A percentile compares a stretch with the other conserved stretches of the same genome.
Conservation (phyloP, 345 rosid species). For the Gossypium raimondii region DNA sequence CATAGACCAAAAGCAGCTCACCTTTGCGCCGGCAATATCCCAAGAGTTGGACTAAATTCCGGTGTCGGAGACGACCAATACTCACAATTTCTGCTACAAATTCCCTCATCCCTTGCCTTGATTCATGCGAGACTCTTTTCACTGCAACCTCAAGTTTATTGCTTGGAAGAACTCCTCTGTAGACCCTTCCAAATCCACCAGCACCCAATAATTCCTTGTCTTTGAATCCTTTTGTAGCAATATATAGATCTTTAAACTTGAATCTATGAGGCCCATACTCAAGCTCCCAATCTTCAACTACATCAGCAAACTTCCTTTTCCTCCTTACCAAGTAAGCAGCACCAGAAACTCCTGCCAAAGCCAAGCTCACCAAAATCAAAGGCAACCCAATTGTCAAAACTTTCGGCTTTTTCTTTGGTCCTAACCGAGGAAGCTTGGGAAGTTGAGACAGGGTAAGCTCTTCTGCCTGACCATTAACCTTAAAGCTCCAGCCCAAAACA, state of each 20-base stretch:
- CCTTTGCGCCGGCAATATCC: slow-evolving; percentile 62
- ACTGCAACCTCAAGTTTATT: slow-evolving; percentile 50
- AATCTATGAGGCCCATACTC: slow-evolving; percentile 61
- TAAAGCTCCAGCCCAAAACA: slow-evolving; percentile 71
- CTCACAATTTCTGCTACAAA: slow-evolving; percentile 59
- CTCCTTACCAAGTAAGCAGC: slow-evolving; percentile 27
- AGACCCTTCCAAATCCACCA: slow-evolving; percentile 69
- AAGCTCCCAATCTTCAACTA: slow-evolving; percentile 68
- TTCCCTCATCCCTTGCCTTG: slow-evolving; percentile 59
- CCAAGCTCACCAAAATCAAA: slow-evolving; percentile 24
- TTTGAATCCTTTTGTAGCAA: slow-evolving; percentile 62
- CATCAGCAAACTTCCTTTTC: slow-evolving; percentile 59
- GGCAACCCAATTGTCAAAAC: slow-evolving; percentile 47
- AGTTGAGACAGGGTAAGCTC: slow-evolving; percentile 43
- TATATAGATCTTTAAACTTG: slow-evolving; percentile 53
- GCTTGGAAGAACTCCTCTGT: slow-evolving; percentile 46
- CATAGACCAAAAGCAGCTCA: slow-evolving; percentile 57
- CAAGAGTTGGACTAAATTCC: slow-evolving; percentile 47
- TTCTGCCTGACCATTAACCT: slow-evolving; percentile 37
- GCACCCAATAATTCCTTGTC: slow-evolving; percentile 50
- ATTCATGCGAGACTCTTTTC: slow-evolving; percentile 59
- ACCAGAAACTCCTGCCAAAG: slow-evolving; percentile 21
- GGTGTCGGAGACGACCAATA: slow-evolving; percentile 52
- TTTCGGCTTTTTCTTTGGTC: slow-evolving; percentile 28
- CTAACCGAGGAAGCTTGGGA: slow-evolving; percentile 54